Base-by-base conservation (phyloP, 2,329 filamentous ascomycete genomes). In the Pseudocercospora vitis region DNA sequence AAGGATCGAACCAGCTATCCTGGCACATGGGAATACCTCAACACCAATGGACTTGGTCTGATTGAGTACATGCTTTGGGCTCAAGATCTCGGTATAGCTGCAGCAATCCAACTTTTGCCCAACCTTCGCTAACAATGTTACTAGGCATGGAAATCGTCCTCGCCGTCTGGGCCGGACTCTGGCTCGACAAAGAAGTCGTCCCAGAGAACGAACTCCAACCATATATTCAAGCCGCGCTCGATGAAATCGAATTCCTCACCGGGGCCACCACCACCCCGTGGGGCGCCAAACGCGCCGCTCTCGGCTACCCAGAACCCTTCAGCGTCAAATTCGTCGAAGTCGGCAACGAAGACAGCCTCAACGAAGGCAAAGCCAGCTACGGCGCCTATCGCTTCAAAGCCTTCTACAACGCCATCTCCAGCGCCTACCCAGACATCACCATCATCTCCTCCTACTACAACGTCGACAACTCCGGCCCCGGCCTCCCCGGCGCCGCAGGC, bases 331-430 rank as follows among this genome's bases (percentile, higher is more conserved):
- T 80, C 60, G 81, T 87, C 50, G 37, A 87, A 68, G 71, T 87
- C 35, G 85, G 85, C 53, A 87, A 88, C 66, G 85, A 88, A 65
- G 85, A 88, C 62, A 81, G 80, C 73, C 76, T 85, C 3, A 76
- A 74, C 28, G 59, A 45, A n/a, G 78, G 76, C 62, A 63, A 62
- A 58, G 65, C 33, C 40, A 63, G 45, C 44, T 71, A 61, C 62
- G 63, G n/a, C 63, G 74, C 76, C 48, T 76, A 80, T 53, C 79
- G 84, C 3, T 85, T 85, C 66, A 73, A 76, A 4, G 71, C 76
- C 61, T 84, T 87, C 69, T 75, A 83, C 56, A 68, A 83, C 33
- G 83, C 82, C 12, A 82, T 86, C 68, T 75, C 73, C 33, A 70
- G 72, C 21, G 73, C 70, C 4, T 83, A 84, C 58, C 80, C 82